These are phyloP conservation scores for Fusarium robinianum DNA, from an alignment of 2,329 filamentous ascomycete species.

Conservation along the genomic window DNA sequence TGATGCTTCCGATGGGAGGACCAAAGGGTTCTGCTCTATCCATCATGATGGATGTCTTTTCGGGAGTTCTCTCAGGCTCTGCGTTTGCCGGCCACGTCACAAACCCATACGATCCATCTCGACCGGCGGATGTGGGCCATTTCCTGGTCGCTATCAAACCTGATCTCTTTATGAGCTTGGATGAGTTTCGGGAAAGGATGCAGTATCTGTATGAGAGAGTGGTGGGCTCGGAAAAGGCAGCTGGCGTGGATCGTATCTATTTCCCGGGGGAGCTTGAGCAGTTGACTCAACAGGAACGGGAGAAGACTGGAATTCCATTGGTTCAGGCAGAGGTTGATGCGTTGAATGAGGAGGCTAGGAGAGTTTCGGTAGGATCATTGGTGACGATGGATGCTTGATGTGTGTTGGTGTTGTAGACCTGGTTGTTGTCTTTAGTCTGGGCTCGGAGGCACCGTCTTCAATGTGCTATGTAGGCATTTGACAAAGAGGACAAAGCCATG, in stretches of 20 bases:
- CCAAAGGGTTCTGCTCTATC: constrained; percentile 78
- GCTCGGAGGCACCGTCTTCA: not conserved
- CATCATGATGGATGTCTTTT: constrained; percentile 91
- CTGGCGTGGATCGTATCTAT: constrained; percentile 61
- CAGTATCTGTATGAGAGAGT: constrained; percentile 59
- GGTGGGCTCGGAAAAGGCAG: constrained; percentile 57
- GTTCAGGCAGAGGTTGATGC: constrained; percentile 60
- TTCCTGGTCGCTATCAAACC: constrained; percentile 75
- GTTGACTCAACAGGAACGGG: constrained; percentile 54
- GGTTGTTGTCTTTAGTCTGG: not conserved
- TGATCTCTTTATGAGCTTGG: constrained; percentile 71
- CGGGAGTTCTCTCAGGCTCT: constrained; percentile 74
- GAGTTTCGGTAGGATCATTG: constrained; percentile 43
- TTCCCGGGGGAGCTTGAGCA: constrained; percentile 68
- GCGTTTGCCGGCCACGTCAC: constrained; percentile 80
- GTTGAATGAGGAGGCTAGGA: constrained; percentile 57
- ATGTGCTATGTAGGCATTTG: no score
- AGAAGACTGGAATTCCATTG: constrained; percentile 61
- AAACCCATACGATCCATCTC: constrained; percentile 73
- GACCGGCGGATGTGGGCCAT: constrained; percentile 72
- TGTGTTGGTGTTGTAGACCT: not conserved
- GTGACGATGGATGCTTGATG: constrained; percentile 1
- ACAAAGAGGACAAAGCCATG: no score
- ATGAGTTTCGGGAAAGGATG: constrained; percentile 70
- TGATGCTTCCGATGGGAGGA: constrained; percentile 86